Base-by-base conservation (phyloP, 148 eudicot species). In the Vaccinium darrowii region DNA sequence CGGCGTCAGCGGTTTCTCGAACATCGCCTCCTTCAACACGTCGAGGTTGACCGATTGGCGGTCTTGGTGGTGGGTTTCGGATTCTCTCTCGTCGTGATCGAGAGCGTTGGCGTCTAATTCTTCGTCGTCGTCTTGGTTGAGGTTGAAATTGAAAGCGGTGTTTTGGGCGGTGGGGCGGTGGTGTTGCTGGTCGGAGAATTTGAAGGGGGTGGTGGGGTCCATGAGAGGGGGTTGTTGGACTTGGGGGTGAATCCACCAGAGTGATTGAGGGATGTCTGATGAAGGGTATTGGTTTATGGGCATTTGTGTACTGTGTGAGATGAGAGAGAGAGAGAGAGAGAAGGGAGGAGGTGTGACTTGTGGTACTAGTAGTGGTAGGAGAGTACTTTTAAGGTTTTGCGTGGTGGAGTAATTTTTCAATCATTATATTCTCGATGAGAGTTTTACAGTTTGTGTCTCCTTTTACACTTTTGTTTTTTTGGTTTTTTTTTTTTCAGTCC, bases 1-100 rank as follows among this genome's bases (percentile, higher is more conserved):
- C 1, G 93, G 93, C 8, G 95, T 93, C 18, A 93, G 84, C 0
- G 92, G 86, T 86, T 93, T 93, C 88, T 93, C 93, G 82, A 93
- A 93, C 92, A 93, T 85, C 49, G 85, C 65, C 43, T 90, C 83
- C 84, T 27, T 87, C 11, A 7, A 2, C 51, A 1, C 77, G 4
- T 25, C 60, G 11, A 10, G 5, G 7, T 43, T 21, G 19, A 49
- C 6, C 47, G 47, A n/a, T 43, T 19, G 52, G 15, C 39, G 15
- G 15, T 39, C 13, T n/a, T 9, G 72, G 23, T 23, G 52, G 33
- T 51, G 83, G 16, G 12, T 62, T 27, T 39, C 53, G 33, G 72
- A 65, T 62, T 36, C 77, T 39, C 77, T 62, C 67, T 53, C 14
- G 15, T 78, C 53, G 25, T 43, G 5, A 43, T 30, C 67, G 4